phyloP scores from a whole-genome alignment of 2,329 filamentous ascomycete genomes.

The Coniochaeta prunicola region DNA sequence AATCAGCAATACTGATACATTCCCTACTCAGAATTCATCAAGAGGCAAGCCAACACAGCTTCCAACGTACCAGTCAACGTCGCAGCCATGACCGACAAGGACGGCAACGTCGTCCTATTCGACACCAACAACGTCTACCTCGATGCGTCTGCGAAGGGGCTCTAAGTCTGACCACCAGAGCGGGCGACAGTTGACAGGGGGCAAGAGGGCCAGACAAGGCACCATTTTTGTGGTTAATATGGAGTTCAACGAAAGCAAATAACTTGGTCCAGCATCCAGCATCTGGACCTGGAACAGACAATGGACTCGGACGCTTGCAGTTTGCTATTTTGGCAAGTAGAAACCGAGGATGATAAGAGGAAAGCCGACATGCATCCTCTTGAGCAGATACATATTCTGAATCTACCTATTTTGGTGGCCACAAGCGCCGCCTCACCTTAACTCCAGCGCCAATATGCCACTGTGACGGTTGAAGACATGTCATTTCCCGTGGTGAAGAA shows the following conservation, averaged over 20 bases:
- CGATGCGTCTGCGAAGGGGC: slow-evolving; percentile 26
- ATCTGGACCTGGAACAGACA: neutral
- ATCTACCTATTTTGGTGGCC: slow-evolving; percentile 1
- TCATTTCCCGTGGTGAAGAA: neutral
- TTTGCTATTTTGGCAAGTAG: neutral
- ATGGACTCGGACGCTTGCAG: neutral
- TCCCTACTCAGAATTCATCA: slow-evolving; percentile 20
- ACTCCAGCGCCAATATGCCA: neutral
- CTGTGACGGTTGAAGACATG: neutral
- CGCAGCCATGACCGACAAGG: slow-evolving; percentile 37
- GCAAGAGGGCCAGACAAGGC: neutral
- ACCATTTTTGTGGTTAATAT: neutral
- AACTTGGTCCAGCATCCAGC: neutral
- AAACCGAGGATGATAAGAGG: neutral
- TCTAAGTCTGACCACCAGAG: slow-evolving; percentile 17
- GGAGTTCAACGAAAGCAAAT: neutral
- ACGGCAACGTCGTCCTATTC: slow-evolving; percentile 39
- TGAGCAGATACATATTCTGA: slow-evolving; percentile 1
- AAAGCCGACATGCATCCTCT: neutral
- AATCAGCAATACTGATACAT: slow-evolving; percentile 5
- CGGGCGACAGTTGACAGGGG: neutral
- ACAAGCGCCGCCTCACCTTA: neutral
- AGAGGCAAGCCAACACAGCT: slow-evolving; percentile 21
- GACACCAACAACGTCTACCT: slow-evolving; percentile 34
- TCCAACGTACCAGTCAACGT: slow-evolving; percentile 24